A percentile compares a stretch with the other conserved stretches of the same genome.
These are phyloP conservation scores for Taphrina betulina DNA, from an alignment of 1,139 yeast genomes.

Conservation along the genomic window DNA sequence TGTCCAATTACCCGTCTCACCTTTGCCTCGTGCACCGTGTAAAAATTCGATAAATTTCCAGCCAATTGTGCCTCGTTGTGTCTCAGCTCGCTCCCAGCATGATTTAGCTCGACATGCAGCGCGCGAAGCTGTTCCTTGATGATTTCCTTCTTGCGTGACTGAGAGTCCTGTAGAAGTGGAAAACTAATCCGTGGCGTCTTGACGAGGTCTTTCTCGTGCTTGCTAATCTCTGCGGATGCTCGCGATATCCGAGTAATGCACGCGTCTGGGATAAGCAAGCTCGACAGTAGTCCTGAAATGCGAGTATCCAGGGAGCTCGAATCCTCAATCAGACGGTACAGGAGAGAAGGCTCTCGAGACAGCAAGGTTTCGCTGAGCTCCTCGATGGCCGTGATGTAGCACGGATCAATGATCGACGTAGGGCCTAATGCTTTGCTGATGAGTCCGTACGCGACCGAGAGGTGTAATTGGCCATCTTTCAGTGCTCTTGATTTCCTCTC, in stretches of 20 bases:
- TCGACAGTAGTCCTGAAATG: slow-evolving; percentile 12
- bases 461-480: slow-evolving; percentile 19
- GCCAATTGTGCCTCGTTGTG: slow-evolving; percentile 17
- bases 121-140: slow-evolving; percentile 14
- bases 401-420: not conserved
- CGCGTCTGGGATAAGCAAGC: slow-evolving; percentile 12
- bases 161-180: slow-evolving; percentile 17
- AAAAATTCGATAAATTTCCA: slow-evolving; percentile 20
- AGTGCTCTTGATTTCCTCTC: slow-evolving; percentile 25
- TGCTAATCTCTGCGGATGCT: slow-evolving; percentile 6
- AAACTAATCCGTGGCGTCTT: slow-evolving; percentile 6
- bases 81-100: slow-evolving; percentile 25
- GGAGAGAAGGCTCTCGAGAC: slow-evolving; percentile 20
- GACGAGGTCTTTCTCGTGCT: slow-evolving; percentile 4
- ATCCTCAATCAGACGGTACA: slow-evolving; percentile 22
- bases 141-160: slow-evolving; percentile 12
- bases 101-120: slow-evolving; percentile 19
- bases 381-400: slow-evolving; percentile 1
- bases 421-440: slow-evolving; percentile 5
- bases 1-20: slow-evolving; percentile 2
- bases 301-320: slow-evolving; percentile 12
- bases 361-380: slow-evolving; percentile 9
- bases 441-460: slow-evolving; percentile 23
- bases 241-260: slow-evolving; percentile 14
- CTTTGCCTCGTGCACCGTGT: slow-evolving; percentile 8